These are phyloP conservation scores for Pseudonitzschia multiseries DNA, from an alignment of 108 stramenopile genomes.

Conservation along the genomic window DNA sequence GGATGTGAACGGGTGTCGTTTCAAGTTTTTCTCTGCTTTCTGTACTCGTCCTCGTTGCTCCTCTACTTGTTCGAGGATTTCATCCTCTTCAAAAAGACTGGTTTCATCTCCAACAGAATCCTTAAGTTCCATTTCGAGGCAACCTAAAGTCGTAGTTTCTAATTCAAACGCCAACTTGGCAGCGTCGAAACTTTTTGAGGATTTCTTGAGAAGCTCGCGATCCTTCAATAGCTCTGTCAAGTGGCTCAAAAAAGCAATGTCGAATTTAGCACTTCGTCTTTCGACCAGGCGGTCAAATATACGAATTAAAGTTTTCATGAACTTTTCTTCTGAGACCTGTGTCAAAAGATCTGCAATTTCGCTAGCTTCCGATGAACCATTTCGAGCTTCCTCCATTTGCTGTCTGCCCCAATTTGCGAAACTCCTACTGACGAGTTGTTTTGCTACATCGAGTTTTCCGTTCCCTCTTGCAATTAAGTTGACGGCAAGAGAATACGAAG, in stretches of 20 bases:
- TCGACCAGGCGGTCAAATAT: slow-evolving; percentile 42
- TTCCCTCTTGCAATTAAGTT: slow-evolving; percentile 68
- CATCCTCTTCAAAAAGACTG: slow-evolving; percentile 37
- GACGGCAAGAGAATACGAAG: slow-evolving; percentile 76
- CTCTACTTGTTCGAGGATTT: slow-evolving; percentile 54
- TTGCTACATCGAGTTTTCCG: slow-evolving; percentile 72
- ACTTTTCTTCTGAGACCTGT: slow-evolving; percentile 48
- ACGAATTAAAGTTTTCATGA: slow-evolving; percentile 54
- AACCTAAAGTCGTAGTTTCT: slow-evolving; percentile 60
- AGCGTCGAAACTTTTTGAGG: slow-evolving; percentile 57
- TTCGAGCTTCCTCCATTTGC: slow-evolving; percentile 48
- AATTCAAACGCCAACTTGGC: slow-evolving; percentile 50
- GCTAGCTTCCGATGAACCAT: slow-evolving; percentile 28
- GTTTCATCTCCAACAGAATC: slow-evolving; percentile 20
- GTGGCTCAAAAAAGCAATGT: slow-evolving; percentile 16
- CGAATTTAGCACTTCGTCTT: slow-evolving; percentile 29
- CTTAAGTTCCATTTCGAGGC: slow-evolving; percentile 54
- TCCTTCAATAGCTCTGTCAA: slow-evolving; percentile 59
- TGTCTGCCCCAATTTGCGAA: slow-evolving; percentile 76
- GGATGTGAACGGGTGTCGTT: slow-evolving; percentile 45
- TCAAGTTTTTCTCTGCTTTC: slow-evolving; percentile 48
- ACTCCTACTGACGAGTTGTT: slow-evolving; percentile 67
- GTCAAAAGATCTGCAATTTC: slow-evolving; percentile 35
- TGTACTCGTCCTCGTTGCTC: slow-evolving; percentile 55
- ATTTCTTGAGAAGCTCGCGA: slow-evolving; percentile 65